A percentile compares a stretch with the other conserved stretches of the same genome.
These are phyloP conservation scores for Pelargonium nanum DNA, from an alignment of 345 rosid species.

Conservation along the genomic window DNA sequence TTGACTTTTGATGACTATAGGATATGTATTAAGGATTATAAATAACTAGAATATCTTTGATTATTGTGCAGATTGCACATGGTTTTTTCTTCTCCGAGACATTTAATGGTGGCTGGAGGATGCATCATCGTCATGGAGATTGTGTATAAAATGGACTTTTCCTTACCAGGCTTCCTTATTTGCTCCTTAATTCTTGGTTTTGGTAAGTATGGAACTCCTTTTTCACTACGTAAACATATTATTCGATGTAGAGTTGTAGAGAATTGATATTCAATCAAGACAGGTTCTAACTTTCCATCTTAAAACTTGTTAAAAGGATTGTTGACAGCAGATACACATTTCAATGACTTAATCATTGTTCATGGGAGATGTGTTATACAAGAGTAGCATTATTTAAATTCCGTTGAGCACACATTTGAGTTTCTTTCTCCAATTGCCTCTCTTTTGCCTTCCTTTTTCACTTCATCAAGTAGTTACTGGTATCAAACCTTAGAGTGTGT, in stretches of 20 bases:
- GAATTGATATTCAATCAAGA: not conserved
- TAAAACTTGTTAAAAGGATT: too few species aligned
- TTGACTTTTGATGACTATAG: not conserved
- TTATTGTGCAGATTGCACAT: slow-evolving; percentile 61
- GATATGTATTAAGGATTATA: not conserved
- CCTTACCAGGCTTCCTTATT: slow-evolving; percentile 64
- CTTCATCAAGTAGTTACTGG: too few species aligned
- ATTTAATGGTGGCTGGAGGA: slow-evolving; percentile 76
- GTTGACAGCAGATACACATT: too few species aligned
- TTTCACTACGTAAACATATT: not conserved
- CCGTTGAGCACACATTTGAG: not conserved
- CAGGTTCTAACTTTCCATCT: too few species aligned
- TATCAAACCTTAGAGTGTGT: too few species aligned
- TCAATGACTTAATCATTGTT: too few species aligned
- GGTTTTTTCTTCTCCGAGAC: slow-evolving; percentile 99
- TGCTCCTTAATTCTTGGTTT: slow-evolving; percentile 74
- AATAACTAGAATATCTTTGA: not conserved
- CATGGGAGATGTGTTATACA: too few species aligned
- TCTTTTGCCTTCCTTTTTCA: too few species aligned
- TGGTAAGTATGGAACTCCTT: slow-evolving; percentile 33
- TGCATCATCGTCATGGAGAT: slow-evolving; percentile 80
- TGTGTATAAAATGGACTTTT: slow-evolving; percentile 72
- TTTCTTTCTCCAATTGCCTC: not conserved
- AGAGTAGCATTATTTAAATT: too few species aligned
- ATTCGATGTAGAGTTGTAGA: not conserved